Evolutionary conservation across 78 protist genomes (phyloP).

Genomic region (Dictyostelium brefeldianum): DNA sequence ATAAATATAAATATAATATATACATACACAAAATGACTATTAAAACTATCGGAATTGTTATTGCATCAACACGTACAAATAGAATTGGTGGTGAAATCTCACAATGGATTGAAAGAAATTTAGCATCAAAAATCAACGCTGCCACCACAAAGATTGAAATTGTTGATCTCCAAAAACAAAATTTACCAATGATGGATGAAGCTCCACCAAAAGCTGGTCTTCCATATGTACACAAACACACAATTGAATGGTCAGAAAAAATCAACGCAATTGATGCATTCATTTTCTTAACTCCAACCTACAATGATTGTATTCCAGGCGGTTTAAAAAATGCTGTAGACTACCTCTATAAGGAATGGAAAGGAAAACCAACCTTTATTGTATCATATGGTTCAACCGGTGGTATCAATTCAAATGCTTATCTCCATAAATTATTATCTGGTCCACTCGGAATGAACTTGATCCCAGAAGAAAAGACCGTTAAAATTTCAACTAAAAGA

Average conservation of each 20-base stretch:
- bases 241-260: slow-evolving; percentile 6
- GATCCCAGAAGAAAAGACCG: background rate
- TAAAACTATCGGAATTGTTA: background rate
- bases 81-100: background rate
- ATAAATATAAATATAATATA: background rate
- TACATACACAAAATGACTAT: background rate
- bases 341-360: slow-evolving; percentile 23
- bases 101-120: background rate
- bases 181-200: slow-evolving; percentile 3
- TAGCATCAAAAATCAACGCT: background rate
- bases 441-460: background rate
- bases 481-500: background rate
- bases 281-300: background rate
- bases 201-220: background rate
- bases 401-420: background rate
- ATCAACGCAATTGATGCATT: background rate
- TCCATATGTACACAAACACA: background rate
- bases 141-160: background rate
- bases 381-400: slow-evolving; percentile 8
- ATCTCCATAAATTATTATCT: background rate
- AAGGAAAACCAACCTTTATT: background rate
- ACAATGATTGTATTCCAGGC: slow-evolving; percentile 6
- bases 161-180: background rate
- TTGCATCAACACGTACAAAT: background rate
- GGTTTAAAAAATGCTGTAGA: background rate